Evolutionary conservation across 2,329 filamentous ascomycete species (phyloP).

Genomic region (Leptosphaerulina australis): DNA sequence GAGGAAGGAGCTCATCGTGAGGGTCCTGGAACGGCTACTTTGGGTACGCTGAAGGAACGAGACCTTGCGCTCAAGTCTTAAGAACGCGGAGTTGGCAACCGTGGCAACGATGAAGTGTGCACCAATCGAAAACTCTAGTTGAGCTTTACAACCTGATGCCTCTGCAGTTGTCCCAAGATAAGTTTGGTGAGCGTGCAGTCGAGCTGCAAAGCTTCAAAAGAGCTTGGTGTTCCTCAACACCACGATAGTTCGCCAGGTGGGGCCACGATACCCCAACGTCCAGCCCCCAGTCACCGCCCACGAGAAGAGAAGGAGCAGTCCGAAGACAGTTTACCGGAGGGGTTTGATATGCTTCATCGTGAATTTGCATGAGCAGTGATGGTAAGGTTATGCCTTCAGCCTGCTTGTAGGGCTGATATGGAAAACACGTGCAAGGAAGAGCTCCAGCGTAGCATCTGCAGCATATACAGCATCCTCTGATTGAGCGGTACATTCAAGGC

Average conservation of each 20-base stretch:
- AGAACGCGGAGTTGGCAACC: conserved; percentile 7
- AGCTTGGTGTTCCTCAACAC: conserved; percentile 24
- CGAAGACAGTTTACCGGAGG: not conserved
- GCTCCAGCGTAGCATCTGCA: too few species aligned
- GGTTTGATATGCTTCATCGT: not conserved
- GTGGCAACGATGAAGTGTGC: conserved; percentile 1
- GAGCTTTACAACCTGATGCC: conserved; percentile 28
- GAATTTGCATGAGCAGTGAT: not conserved
- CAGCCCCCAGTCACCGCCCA: conserved; percentile 23
- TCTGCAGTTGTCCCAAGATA: not conserved
- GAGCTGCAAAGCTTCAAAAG: conserved; percentile 20
- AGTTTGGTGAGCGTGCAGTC: conserved; percentile 24
- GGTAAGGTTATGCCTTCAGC: not conserved
- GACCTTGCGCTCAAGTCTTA: conserved; percentile 2
- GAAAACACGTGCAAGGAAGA: too few species aligned
- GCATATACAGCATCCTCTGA: too few species aligned
- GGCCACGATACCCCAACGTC: conserved; percentile 9
- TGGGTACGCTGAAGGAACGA: conserved; percentile 3
- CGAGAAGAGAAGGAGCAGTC: conserved; percentile 12
- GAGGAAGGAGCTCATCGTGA: conserved; percentile 10
- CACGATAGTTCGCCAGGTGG: conserved; percentile 7
- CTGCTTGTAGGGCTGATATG: not conserved
- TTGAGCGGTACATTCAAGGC: too few species aligned
- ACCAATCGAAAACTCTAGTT: conserved; percentile 25
- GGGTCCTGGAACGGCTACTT: not conserved